Evolutionary conservation across 345 rosid species (phyloP), one percentile per base, ranked within the genome.

Genomic region (Trapa bicornis): DNA sequence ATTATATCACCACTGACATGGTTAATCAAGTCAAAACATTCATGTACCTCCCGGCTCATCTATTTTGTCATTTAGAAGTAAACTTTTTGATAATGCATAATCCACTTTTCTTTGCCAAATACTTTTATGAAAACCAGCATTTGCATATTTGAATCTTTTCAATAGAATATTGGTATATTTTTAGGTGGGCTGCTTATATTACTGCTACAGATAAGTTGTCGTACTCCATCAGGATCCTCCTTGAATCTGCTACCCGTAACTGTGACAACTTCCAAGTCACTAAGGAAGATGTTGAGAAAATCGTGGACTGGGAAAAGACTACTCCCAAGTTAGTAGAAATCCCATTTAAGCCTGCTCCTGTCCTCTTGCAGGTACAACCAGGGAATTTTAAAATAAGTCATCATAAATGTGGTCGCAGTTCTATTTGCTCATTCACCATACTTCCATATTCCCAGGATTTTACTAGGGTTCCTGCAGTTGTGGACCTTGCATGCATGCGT

Each of bases 391-490:
- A n/a, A 3, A 37, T 13, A 33, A 37, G 22, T n/a, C 37, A 39
- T 64, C 62, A 17, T 7, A 57, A 35, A 22, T 37, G 32, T 10
- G 14, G 39, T 38, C 42, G 10, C 38, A 29, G n/a, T 69, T 14
- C 66, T 65, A 45, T 70, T 60, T 64, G 47, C 73, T 68, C 67
- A 71, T 35, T 33, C 32, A 22, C 29, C 29, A 22, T 22, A 0
- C 29, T 22, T 58, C 37, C 75, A 13, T 65, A 62, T 67, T 74
- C 54, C 63, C 84, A 95, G 99, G 99, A 95, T 79, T 91, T 95
- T 81, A 95, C 99, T 70, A 97, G 99, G n/a, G 99, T 95, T 36
- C 99, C 99, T 42, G 99, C 94, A 33, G 99, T 95, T 47, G 97
- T 95, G 61, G 99, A 95, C 75, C 99, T 95, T 67, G 99, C 99